Base-by-base conservation (phyloP, 2,329 filamentous ascomycete genomes). In the Talaromyces sp. region DNA sequence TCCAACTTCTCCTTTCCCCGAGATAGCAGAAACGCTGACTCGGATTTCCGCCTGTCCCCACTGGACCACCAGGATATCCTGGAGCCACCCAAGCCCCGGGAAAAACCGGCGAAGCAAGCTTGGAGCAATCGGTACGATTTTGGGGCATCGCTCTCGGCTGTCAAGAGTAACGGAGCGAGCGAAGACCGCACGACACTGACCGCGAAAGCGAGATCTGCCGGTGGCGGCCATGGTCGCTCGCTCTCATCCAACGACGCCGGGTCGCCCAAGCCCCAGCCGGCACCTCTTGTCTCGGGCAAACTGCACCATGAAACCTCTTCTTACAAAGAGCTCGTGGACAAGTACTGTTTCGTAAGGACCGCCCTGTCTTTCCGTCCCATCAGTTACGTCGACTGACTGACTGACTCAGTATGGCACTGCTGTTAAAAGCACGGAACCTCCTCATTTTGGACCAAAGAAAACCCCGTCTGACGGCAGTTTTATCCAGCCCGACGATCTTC, bases 281-380 rank as follows among this genome's bases (percentile, higher is more conserved):
- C 77, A 80, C 84, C 71, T 73, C 49, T 56, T 51, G 56, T 58
- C 14, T 80, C 82, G 43, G 84, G 71, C 73, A 86, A 88, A 70
- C 87, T 87, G 51, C 82, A 85, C 70, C 88, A 96, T 66, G 86
- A 93, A 63, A 96, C 92, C 65, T 87, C 91, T 63, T 93, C 93
- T 62, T 98, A 99, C 75, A 91, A 96, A 78, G 95, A 99, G 78
- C 85, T 99, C 66, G 89, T 99, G 76, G 93, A 96, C 82, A 97
- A 96, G 82, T 99, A 96, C 83, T 99, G 95, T 84, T 99, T 98
- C 86, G 93, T 97, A 93, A 87, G 93, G 96, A 84, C 50, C 24
- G 14, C 19, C 58, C n/a, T 58, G 54, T 14, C 43, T 63, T 27
- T 43, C 27, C 59, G 61, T 41, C 8, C 29, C 38, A n/a, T 52